A percentile compares a stretch with the other conserved stretches of the same genome.
These are phyloP conservation scores for Manihot esculenta DNA, from an alignment of 441 rosid genomes.

Conservation along the genomic window DNA sequence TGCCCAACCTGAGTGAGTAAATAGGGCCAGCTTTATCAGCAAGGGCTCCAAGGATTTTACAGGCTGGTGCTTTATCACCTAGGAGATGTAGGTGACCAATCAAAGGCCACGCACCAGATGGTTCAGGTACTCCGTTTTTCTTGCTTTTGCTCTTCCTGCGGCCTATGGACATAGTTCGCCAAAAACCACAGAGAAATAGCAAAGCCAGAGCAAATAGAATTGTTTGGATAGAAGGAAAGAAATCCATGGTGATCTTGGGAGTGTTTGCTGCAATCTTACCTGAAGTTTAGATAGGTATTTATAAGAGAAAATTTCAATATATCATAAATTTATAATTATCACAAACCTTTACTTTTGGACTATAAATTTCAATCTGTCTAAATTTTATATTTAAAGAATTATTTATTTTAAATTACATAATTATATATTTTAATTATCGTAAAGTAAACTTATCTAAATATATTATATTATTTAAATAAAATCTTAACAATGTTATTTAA, in stretches of 20 bases:
- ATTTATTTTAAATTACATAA: too few species aligned
- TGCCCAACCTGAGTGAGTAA: constrained; percentile 48
- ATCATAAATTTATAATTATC: too few species aligned
- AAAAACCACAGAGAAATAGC: not conserved
- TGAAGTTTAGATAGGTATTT: not conserved
- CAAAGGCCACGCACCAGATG: constrained; percentile 51
- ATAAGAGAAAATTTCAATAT: not conserved
- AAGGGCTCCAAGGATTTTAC: constrained; percentile 46
- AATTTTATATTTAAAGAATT: too few species aligned
- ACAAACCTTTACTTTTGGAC: too few species aligned
- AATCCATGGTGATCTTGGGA: not conserved
- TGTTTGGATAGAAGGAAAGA: not conserved
- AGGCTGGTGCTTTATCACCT: constrained; percentile 31
- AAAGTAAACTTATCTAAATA: too few species aligned
- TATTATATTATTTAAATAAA: too few species aligned
- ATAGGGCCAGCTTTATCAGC: constrained; percentile 54
- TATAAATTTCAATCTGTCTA: too few species aligned
- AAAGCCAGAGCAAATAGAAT: not conserved
- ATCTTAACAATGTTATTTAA: too few species aligned
- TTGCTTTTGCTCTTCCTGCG: not conserved
- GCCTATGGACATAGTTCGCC: not conserved
- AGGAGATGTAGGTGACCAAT: constrained; percentile 65
- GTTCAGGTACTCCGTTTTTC: constrained; percentile 39
- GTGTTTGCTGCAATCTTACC: not conserved
- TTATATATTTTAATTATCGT: too few species aligned